These are phyloP conservation scores for Monosporascus sp. DNA, from an alignment of 2,329 filamentous ascomycete species.

Conservation along the genomic window DNA sequence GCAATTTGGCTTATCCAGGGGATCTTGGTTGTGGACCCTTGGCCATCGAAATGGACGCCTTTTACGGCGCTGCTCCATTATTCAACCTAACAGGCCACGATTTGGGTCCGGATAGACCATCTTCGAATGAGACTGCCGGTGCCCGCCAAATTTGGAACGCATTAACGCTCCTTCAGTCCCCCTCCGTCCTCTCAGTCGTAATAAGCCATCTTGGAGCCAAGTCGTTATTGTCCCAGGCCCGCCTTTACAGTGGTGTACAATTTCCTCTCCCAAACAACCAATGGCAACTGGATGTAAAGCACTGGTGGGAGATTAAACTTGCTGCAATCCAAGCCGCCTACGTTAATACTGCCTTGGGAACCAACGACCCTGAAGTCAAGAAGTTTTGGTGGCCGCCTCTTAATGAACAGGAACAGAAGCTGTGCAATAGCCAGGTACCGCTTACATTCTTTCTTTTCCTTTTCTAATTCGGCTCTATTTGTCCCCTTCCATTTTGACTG, in stretches of 20 bases:
- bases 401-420: conserved; percentile 1
- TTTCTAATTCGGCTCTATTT: neutral
- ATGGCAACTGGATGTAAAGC: conserved; percentile 7
- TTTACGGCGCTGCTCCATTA: conserved; percentile 4
- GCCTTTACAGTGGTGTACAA: neutral
- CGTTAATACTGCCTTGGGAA: conserved; percentile 1
- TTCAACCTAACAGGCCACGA: conserved; percentile 9
- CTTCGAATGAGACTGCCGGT: neutral
- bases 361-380: neutral
- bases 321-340: conserved; percentile 3
- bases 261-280: conserved; percentile 16
- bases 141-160: neutral
- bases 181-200: neutral
- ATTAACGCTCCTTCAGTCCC: neutral
- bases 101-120: neutral
- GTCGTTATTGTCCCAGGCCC: neutral
- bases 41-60: conserved; percentile 1
- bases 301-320: conserved; percentile 5
- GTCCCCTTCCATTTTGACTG: too few relatives aligned
- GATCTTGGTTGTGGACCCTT: conserved; percentile 8
- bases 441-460: neutral
- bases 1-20: conserved; percentile 6
- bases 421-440: conserved; percentile 6
- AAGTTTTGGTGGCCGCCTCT: neutral
- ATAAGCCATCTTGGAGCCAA: neutral